phyloP scores from a whole-genome alignment of 2,329 filamentous ascomycete genomes.

The Podosphaera fusca region DNA sequence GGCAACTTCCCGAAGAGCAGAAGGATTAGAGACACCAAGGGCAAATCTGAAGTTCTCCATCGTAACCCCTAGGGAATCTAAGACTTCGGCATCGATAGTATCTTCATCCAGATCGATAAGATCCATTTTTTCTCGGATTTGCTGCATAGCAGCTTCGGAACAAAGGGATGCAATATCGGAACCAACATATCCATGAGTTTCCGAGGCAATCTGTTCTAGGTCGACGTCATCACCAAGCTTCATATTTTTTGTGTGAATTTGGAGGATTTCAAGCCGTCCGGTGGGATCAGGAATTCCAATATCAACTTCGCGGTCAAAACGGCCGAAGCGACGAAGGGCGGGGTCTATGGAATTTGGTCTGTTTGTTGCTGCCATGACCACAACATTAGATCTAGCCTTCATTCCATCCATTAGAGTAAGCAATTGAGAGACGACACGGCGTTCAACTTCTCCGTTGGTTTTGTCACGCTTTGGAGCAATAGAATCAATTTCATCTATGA shows the following conservation, averaged over 20 bases:
- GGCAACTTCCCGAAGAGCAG: constrained; percentile 90
- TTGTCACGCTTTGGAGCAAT: constrained; percentile 99
- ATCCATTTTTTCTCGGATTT: constrained; percentile 99
- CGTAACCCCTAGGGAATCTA: constrained; percentile 92
- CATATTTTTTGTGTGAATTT: constrained; percentile 99
- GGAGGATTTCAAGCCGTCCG: constrained; percentile 92
- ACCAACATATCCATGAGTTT: constrained; percentile 97
- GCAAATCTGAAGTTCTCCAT: constrained; percentile 99
- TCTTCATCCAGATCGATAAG: constrained; percentile 97
- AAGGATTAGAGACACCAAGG: constrained; percentile 93
- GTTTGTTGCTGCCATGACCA: constrained; percentile 98
- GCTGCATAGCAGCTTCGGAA: constrained; percentile 98
- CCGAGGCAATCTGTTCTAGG: constrained; percentile 82
- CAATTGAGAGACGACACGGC: constrained; percentile 92
- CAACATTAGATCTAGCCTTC: constrained; percentile 96
- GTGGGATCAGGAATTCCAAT: constrained; percentile 96
- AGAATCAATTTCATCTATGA: constrained; percentile 98
- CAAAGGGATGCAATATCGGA: constrained; percentile 96
- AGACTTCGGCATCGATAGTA: constrained; percentile 93
- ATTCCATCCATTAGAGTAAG: constrained; percentile 97
- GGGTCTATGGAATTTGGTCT: constrained; percentile 97
- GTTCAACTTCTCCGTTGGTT: constrained; percentile 97
- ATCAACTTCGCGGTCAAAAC: constrained; percentile 97
- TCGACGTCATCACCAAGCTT: constrained; percentile 94
- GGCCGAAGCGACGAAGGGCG: constrained; percentile 88